A percentile compares a stretch with the other conserved stretches of the same genome.
phyloP scores from a whole-genome alignment of 2,329 filamentous ascomycete species.

The Fusarium sp. region DNA sequence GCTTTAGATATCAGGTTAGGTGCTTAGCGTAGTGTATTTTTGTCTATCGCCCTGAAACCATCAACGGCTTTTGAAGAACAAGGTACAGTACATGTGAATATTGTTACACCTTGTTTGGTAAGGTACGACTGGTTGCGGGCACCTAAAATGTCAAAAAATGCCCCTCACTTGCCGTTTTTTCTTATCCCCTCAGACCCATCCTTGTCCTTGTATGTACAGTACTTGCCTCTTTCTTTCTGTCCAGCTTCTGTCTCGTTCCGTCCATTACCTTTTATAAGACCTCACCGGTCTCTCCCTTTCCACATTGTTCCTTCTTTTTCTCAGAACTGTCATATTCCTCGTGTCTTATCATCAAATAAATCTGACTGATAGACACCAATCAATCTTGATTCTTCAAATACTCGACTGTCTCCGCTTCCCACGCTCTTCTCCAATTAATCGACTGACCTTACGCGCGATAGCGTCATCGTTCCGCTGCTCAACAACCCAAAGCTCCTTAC shows the following conservation, averaged over 20 bases:
- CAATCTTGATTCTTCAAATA: slow-evolving; percentile 26
- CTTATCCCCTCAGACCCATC: slow-evolving; percentile 25
- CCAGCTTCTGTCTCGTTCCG: slow-evolving; percentile 26
- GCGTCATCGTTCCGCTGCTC: slow-evolving; percentile 44
- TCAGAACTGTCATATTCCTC: not conserved
- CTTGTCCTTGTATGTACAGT: not conserved
- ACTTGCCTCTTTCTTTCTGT: slow-evolving; percentile 9
- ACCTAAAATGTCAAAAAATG: slow-evolving; percentile 11
- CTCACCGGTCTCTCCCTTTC: slow-evolving; percentile 10
- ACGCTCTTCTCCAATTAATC: slow-evolving; percentile 43
- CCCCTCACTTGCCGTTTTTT: slow-evolving; percentile 34
- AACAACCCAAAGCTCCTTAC: slow-evolving; percentile 41
- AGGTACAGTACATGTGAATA: slow-evolving; percentile 11
- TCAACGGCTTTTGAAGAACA: slow-evolving; percentile 24
- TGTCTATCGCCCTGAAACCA: not conserved
- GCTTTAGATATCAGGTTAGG: not conserved
- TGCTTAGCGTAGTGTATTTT: not conserved
- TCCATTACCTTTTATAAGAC: slow-evolving; percentile 11
- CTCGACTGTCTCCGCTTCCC: slow-evolving; percentile 24
- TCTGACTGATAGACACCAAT: slow-evolving; percentile 8
- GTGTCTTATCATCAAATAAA: not conserved
- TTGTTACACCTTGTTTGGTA: not conserved
- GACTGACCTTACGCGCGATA: slow-evolving; percentile 45
- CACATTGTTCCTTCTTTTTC: not conserved
- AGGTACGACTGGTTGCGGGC: slow-evolving; percentile 15